Percentiles rank a stretch among this genome's conserved stretches.
Evolutionary conservation across 768 basidiomycete species (phyloP).

Genomic region (Pholiota conissans): DNA sequence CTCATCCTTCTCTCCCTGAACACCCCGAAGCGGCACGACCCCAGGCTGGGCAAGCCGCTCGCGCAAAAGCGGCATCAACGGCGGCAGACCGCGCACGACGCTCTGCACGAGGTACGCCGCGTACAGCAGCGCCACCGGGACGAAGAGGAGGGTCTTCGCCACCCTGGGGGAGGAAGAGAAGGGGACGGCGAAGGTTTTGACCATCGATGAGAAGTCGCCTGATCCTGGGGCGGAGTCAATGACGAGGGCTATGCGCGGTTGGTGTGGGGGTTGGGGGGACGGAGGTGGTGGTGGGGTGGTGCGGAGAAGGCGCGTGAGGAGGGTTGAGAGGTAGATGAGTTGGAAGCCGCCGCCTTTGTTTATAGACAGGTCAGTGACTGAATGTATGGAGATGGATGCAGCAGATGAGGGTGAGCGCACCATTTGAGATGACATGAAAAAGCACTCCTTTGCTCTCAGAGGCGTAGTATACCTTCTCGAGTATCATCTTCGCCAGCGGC

Average conservation of each 20-base stretch:
- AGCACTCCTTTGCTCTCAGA: not conserved
- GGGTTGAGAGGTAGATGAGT: not conserved
- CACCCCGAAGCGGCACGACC: too few species aligned
- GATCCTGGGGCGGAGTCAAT: constrained; percentile 7
- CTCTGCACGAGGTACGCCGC: not conserved
- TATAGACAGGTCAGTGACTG: too few species aligned
- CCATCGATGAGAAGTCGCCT: constrained; percentile 4
- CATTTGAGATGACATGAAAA: constrained; percentile 8
- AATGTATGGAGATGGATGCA: not conserved
- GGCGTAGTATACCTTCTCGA: not conserved
- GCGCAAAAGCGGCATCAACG: constrained; percentile 1
- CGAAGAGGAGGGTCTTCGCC: not conserved
- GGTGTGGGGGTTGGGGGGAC: not conserved
- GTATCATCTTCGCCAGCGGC: not conserved
- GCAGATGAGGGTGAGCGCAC: not conserved
- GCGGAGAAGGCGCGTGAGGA: not conserved
- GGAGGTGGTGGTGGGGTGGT: too few species aligned
- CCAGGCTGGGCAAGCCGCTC: not conserved
- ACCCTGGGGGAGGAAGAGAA: not conserved
- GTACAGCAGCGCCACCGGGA: not conserved
- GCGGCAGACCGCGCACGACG: not conserved
- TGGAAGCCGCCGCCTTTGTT: constrained; percentile 4
- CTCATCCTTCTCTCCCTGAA: too few species aligned
- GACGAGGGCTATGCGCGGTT: constrained; percentile 5
- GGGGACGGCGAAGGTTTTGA: not conserved